Base-by-base conservation (phyloP, 2,329 filamentous ascomycete genomes). In the Arthrobotrys iridis region DNA sequence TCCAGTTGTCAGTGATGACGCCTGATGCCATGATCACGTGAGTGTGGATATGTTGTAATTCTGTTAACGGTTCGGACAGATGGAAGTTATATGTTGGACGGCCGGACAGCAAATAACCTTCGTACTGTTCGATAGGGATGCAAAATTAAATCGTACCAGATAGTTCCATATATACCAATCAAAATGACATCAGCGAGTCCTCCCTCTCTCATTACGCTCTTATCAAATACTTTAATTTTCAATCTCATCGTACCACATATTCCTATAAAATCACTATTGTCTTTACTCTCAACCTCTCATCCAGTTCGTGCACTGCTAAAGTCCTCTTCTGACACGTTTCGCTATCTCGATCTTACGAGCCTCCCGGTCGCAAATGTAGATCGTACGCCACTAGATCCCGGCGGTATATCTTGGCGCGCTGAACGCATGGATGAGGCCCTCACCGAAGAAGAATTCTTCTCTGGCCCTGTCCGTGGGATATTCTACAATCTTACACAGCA, bases 351-450 rank as follows among this genome's bases (percentile, higher is more conserved):
- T 43, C 43, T 73, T 24, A 43, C 60, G 18, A 20, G 11, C 8
- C 22, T 73, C 5, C 24, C 28, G 20, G 13, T 55, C 26, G 11
- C 57, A 37, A 18, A 50, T 35, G 35, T 45, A 13, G 50, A 60
- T 35, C 37, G 48, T 15, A 58, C 60, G 2, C 68, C 68, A 4
- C 15, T 73, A 2, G 68, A 73, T 26, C 24, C 22, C 22, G 60
- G 68, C 40, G 67, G 67, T 3, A 59, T 73, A 57, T 64, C 50
- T 41, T 73, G 67, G 67, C 59, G 67, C 48, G 37, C 67, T 8
- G 40, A 73, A 24, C 43, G 59, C 6, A 66, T 66, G 60, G 68
- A 73, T 20, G 68, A 73, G 46, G 41, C 60, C 13, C 52, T 66
- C 8, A 62, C 60, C 8, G 60, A 66, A 28, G 60, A 73, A 28